A percentile compares a stretch with the other conserved stretches of the same genome.
Evolutionary conservation across 2,329 filamentous ascomycete genomes (phyloP).

Genomic region (Aspergillus intermedius): DNA sequence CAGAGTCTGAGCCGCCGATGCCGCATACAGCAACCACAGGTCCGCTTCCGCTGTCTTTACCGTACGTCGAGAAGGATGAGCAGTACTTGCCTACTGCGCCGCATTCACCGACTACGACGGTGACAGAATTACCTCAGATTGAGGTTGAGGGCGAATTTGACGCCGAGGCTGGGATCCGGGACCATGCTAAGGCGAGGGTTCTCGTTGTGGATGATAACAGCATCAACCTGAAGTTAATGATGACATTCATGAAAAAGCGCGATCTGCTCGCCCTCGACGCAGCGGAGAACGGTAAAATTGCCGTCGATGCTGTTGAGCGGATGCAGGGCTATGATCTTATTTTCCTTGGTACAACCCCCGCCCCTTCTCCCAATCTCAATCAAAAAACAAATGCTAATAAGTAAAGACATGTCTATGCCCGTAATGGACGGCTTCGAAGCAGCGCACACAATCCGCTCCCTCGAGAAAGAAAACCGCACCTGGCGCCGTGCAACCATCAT

Average conservation of each 20-base stretch:
- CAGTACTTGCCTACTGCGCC: no score
- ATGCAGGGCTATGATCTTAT: slow-evolving; percentile 37
- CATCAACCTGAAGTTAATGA: slow-evolving; percentile 41
- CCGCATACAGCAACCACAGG: slow-evolving; percentile 5
- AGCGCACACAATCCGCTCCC: slow-evolving; percentile 39
- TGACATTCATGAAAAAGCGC: slow-evolving; percentile 38
- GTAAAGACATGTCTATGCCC: slow-evolving; percentile 41
- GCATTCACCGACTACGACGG: no score
- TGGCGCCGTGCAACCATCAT: slow-evolving; percentile 34
- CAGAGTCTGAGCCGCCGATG: slow-evolving; percentile 1
- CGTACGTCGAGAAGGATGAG: background rate
- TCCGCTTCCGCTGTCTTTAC: background rate
- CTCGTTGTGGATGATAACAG: slow-evolving; percentile 43
- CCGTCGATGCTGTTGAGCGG: slow-evolving; percentile 35
- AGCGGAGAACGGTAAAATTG: slow-evolving; percentile 39
- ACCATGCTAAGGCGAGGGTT: slow-evolving; percentile 18
- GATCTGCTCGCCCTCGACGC: slow-evolving; percentile 28
- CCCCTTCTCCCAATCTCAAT: background rate
- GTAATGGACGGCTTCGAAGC: slow-evolving; percentile 45
- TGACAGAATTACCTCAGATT: no score
- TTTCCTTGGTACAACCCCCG: slow-evolving; percentile 33
- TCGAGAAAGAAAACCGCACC: slow-evolving; percentile 29
- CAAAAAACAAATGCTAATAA: background rate
- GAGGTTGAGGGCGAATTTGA: no score
- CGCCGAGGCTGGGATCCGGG: no score